Base-by-base conservation (phyloP, 2,329 filamentous ascomycete species). In the Cytospora chrysosperma region DNA sequence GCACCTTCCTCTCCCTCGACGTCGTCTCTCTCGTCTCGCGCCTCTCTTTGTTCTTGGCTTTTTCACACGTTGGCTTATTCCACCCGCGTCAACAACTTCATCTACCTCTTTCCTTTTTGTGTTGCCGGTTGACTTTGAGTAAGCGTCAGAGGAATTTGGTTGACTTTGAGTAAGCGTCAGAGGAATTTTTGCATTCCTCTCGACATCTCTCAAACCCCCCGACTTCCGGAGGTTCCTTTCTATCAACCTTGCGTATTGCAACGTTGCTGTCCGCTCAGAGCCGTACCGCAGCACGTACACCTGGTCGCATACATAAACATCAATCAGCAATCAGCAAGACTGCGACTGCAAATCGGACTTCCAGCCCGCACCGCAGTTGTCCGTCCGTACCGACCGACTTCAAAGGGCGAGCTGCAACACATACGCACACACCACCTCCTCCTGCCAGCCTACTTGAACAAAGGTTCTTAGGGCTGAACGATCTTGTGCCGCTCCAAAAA, bases 71-170 rank as follows among this genome's bases (percentile, higher is more conserved):
- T 43, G 30, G 52, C 58, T 24, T 12, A 27, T 37, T 30, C 43
- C 26, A 51, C 32, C 55, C 52, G 60, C 37, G 30, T 51, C 49
- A 52, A 30, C 30, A 34, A 27, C 63, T 57, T 65, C n/a, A n/a
- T 49, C 43, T 15, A 12, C 24, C 43, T 28, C 54, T 32, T 47
- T 59, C 37, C 37, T 17, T 32, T 49, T 28, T 32, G 28, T 12
- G 30, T 34, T 40, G 63, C 59, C 61, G 60, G 60, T 59, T 55
- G 60, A 63, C 56, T 47, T 50, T 63, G 61, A 37, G 63, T 63
- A 54, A 53, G 61, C 27, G 63, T 65, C 60, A 63, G 60, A 63
- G 60, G 63, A 60, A n/a, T n/a, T n/a, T n/a, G n/a, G n/a, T n/a
- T n/a, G n/a, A n/a, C n/a, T n/a, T n/a, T n/a, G n/a, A n/a, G n/a